Conservation (phyloP, 495 filamentous ascomycete genomes). For the Patellaria atrata region DNA sequence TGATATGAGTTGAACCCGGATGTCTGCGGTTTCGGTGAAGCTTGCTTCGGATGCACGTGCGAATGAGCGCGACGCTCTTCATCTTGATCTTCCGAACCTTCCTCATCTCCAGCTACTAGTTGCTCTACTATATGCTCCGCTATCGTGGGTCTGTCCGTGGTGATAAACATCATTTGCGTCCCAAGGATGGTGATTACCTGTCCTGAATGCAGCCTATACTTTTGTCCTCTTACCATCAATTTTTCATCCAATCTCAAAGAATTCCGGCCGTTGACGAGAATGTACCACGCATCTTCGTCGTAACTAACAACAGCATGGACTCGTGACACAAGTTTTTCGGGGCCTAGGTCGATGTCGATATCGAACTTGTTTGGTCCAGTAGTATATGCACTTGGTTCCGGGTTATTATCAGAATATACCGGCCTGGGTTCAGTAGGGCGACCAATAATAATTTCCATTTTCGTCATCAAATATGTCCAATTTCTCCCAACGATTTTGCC, state of each 20-base stretch:
- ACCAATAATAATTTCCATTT: constrained; percentile 68
- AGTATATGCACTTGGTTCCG: constrained; percentile 18
- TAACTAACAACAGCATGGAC: constrained; percentile 78
- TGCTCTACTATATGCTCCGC: constrained; percentile 17
- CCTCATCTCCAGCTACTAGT: constrained; percentile 11
- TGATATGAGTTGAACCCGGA: too few species aligned
- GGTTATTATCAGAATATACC: neutral
- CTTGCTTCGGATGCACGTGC: too few species aligned
- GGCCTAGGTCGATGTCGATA: constrained; percentile 85
- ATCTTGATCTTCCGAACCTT: constrained; percentile 4
- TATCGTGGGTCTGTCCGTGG: constrained; percentile 39
- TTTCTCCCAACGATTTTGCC: constrained; percentile 82
- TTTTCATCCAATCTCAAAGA: constrained; percentile 67
- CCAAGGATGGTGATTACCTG: constrained; percentile 81
- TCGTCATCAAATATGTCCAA: constrained; percentile 90
- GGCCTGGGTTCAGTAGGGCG: constrained; percentile 49
- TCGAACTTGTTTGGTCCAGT: constrained; percentile 35
- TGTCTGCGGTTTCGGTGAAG: too few species aligned
- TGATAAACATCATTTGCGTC: constrained; percentile 95
- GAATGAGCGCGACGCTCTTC: too few species aligned
- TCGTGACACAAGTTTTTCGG: constrained; percentile 81
- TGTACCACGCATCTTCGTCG: constrained; percentile 58
- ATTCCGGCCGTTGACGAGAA: constrained; percentile 79
- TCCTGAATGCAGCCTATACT: constrained; percentile 57
- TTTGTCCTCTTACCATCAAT: constrained; percentile 47